Base-by-base conservation (phyloP, 352 stramenopile genomes). In the Elongisporangium anandrum region DNA sequence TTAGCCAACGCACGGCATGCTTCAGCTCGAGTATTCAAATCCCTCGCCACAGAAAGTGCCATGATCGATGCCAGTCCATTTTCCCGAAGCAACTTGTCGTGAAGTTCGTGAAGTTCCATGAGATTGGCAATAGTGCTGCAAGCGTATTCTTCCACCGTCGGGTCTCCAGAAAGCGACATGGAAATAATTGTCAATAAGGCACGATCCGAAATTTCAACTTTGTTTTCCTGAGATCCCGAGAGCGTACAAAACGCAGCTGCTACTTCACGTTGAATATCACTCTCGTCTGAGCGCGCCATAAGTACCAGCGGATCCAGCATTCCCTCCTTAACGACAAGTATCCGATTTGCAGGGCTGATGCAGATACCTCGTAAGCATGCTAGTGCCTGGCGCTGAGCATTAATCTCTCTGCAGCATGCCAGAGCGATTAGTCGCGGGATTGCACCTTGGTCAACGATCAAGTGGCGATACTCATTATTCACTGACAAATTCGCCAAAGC, bases 81-180 rank as follows among this genome's bases (percentile, higher is more conserved):
- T 68, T 99, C 96, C 24, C 96, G 90, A 9, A 99, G 63, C 3
- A 99, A 75, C 50, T 97, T 97, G n/a, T 85, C 75, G 64, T 99
- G 96, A 3, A 99, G 79, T 52, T 98, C 96, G 41, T 90, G 83
- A 24, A 97, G 77, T 67, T 99, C 96, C 60, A 98, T 86, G 15
- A 99, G 77, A 66, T 99, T 99, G 5, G 95, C 93, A 50, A 98
- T 83, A 24, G 94, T 96, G 60, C 90, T 98, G 65, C 92, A 97
- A 6, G 92, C 85, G 61, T 98, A 95, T 59, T 96, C 87, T 64
- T 99, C 96, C 13, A 98, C 85, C 1, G 71, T 70, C 1, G 73
- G 69, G 66, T 99, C 95, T 4, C 91, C 94, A 17, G 87, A 97
- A 3, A 99, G 76, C 38, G 96, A 90, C 71, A 98, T 88, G 17